phyloP scores from a whole-genome alignment of 768 basidiomycete genomes.

The Pleurotus sapidus region DNA sequence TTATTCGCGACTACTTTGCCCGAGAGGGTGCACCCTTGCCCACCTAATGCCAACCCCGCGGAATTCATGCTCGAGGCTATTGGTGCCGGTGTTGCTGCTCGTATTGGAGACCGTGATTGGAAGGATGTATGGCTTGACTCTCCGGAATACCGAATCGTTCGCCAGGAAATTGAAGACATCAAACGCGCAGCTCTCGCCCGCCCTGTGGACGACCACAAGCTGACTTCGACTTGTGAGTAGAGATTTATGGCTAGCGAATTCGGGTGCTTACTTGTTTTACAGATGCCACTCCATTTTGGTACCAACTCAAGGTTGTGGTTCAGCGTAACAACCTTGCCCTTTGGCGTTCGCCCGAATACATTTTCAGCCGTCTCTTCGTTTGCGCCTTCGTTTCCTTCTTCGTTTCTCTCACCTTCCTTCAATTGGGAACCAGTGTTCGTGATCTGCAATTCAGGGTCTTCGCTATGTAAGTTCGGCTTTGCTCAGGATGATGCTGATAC shows the following conservation, averaged over 20 bases:
- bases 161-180: constrained; percentile 42
- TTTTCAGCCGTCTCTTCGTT: constrained; percentile 79
- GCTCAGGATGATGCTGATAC: background rate
- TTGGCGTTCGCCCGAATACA: constrained; percentile 85
- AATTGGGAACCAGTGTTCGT: constrained; percentile 58
- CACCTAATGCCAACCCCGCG: constrained; percentile 73
- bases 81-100: constrained; percentile 74
- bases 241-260: too few relatives aligned
- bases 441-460: constrained; percentile 82
- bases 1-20: constrained; percentile 75
- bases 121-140: constrained; percentile 81
- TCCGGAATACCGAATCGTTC: constrained; percentile 45
- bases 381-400: constrained; percentile 69
- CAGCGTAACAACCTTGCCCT: constrained; percentile 65
- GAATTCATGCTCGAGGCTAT: constrained; percentile 86
- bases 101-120: constrained; percentile 82
- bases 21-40: constrained; percentile 75
- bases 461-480: constrained; percentile 52
- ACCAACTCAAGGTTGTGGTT: constrained; percentile 70
- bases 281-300: constrained; percentile 76
- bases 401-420: constrained; percentile 77
- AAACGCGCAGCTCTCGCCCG: constrained; percentile 43
- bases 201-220: constrained; percentile 33
- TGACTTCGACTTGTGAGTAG: constrained; percentile 40
- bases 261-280: background rate